phyloP scores from a whole-genome alignment of 73 alveolate genomes.

The Stentor roeselii region DNA sequence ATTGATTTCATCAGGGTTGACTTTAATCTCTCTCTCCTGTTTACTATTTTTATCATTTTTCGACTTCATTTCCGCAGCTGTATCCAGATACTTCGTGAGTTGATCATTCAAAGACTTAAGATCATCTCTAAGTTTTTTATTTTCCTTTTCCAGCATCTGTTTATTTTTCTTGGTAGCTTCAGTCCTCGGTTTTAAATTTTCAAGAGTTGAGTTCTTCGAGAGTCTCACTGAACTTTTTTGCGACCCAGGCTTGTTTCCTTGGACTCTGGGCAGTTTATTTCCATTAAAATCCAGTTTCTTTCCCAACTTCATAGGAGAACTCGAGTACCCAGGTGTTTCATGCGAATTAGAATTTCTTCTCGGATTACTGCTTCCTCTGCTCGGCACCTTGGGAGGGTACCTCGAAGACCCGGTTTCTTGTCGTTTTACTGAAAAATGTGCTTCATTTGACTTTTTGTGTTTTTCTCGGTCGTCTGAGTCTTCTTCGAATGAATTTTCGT shows the following conservation, averaged over 20 bases:
- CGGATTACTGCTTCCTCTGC: background rate
- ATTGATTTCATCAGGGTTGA: background rate
- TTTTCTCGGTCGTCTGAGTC: background rate
- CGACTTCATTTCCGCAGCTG: background rate
- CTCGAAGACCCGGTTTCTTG: background rate
- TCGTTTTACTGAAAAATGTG: background rate
- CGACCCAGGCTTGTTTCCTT: too few species aligned
- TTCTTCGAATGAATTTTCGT: background rate
- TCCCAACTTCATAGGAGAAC: background rate
- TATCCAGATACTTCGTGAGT: background rate
- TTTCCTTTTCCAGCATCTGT: background rate
- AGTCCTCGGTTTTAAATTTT: background rate
- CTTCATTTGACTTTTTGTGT: background rate
- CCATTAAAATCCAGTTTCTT: too few species aligned
- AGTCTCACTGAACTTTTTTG: too few species aligned
- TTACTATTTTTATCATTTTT: too few species aligned
- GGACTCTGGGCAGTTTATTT: too few species aligned
- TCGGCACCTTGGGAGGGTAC: background rate
- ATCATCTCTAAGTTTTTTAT: background rate
- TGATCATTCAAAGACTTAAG: background rate
- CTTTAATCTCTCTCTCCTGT: background rate
- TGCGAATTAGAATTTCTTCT: background rate
- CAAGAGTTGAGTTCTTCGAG: constrained; percentile 1
- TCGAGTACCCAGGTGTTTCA: background rate
- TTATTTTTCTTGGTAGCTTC: background rate